phyloP scores from a whole-genome alignment of 108 stramenopile genomes.

The Stephanodiscus minutulus region DNA sequence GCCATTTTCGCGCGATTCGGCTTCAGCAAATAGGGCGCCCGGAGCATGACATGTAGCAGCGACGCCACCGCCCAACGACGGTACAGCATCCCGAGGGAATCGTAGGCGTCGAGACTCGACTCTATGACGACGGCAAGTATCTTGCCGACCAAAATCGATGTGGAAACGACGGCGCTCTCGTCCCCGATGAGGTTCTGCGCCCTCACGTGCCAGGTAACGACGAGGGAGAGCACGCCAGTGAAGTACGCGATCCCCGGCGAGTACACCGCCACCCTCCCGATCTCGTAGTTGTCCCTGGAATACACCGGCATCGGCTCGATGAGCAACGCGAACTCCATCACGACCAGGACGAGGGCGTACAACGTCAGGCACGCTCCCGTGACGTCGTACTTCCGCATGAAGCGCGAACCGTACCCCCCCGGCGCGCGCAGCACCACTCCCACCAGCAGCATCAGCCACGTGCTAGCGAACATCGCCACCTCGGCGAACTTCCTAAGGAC shows the following conservation, averaged over 20 bases:
- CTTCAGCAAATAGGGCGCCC: conserved; percentile 52
- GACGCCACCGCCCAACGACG: conserved; percentile 51
- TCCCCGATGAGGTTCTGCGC: conserved; percentile 49
- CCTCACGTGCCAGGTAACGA: conserved; percentile 41
- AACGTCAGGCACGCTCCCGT: conserved; percentile 54
- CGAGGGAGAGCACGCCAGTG: conserved; percentile 49
- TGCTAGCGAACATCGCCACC: conserved; percentile 44
- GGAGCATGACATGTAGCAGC: conserved; percentile 51
- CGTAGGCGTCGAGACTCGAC: conserved; percentile 30
- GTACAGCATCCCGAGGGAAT: conserved; percentile 40
- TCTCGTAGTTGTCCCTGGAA: conserved; percentile 50
- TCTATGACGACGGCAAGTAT: conserved; percentile 67
- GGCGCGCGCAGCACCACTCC: conserved; percentile 67
- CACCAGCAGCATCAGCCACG: conserved; percentile 55
- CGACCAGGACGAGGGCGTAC: conserved; percentile 51
- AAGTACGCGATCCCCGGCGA: conserved; percentile 51
- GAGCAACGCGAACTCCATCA: conserved; percentile 63
- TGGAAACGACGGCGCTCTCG: conserved; percentile 27
- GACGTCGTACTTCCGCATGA: conserved; percentile 62
- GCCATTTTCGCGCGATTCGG: conserved; percentile 62
- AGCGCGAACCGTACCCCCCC: conserved; percentile 54
- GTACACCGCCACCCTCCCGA: conserved; percentile 65
- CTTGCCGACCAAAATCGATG: conserved; percentile 62
- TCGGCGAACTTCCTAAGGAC: conserved; percentile 60
- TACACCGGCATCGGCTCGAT: conserved; percentile 59